Percentiles rank a stretch among this genome's conserved stretches.
These are phyloP conservation scores for Eucalyptus albens DNA, from an alignment of 345 rosid species.

Conservation along the genomic window DNA sequence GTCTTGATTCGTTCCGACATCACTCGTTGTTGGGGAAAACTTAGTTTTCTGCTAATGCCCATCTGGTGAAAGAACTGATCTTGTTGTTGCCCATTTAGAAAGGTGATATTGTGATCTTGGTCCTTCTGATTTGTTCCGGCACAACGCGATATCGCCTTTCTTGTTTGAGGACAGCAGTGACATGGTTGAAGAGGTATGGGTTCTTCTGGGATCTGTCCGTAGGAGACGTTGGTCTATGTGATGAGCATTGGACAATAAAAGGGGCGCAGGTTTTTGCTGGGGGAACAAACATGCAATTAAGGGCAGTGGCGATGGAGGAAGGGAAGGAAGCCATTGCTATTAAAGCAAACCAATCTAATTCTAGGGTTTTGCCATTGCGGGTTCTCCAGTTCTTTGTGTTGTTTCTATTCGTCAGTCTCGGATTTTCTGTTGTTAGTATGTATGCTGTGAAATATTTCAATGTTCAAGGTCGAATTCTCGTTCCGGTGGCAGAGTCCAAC, in stretches of 20 bases:
- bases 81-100: not conserved
- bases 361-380: conserved; percentile 7
- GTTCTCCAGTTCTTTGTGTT: conserved; percentile 7
- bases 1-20: not conserved
- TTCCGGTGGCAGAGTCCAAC: not conserved
- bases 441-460: conserved; percentile 8
- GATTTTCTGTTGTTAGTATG: conserved; percentile 11
- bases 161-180: not conserved
- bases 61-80: not conserved
- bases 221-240: not conserved
- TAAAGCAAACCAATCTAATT: not conserved
- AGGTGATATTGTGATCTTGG: not conserved
- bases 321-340: not conserved
- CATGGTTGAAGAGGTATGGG: not conserved
- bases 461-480: not conserved
- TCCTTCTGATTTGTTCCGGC: not conserved
- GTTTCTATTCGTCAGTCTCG: conserved; percentile 15
- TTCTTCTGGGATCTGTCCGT: not conserved
- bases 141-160: not conserved
- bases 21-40: not conserved
- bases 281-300: not conserved
- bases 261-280: not conserved
- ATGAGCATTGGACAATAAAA: not conserved
- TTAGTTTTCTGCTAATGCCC: not conserved
- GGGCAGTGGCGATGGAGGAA: not conserved